Evolutionary conservation across 805 yeast species (phyloP), one percentile per base, ranked within the genome.

Genomic region (Aciculoconidium aculeatum): DNA sequence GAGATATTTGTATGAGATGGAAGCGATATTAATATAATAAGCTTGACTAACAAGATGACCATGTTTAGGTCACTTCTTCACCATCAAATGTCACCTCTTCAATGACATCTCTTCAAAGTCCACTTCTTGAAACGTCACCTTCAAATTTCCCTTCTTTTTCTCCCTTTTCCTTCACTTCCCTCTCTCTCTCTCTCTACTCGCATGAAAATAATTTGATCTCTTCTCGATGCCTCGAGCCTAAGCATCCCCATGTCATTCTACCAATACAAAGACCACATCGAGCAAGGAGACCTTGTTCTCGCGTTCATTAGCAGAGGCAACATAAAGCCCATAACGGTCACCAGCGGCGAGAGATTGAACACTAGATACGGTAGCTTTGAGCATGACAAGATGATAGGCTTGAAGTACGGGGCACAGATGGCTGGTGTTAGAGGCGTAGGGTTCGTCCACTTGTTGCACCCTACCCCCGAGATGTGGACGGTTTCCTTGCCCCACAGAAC

Each of bases 381-480:
- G n/a, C 96, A 88, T 49, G 67, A 70, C 25, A 62, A 71, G 17
- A 87, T 92, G 83, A 75, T 92, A 34, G 95, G 94, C 4, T 59
- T 71, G 47, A 69, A 65, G 36, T 90, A 72, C 55, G 99, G 99
- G 1, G 67, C 85, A 0, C 99, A 92, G 51, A 74, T 90, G 46
- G 72, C 87, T 3, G 72, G 83, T 11, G 67, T 75, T 5, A 75
- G 73, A 37, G 94, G 88, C 0, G 70, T 72, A 44, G 95, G 95
- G 0, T 92, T 87, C 50, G 75, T 92, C 27, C 94, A 90, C 49
- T 63, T 92, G 9, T 57, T 92, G 26, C 88, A 83, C 37, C 97
- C 98, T 1, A 80, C 94, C 0, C 88, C 99, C 0, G 99, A 92
- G 55, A 61, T 92, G 13, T 92, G 99, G 99, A 82, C 96, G 0